phyloP scores from a whole-genome alignment of 2,329 filamentous ascomycete genomes.

The Biscogniauxia marginata region DNA sequence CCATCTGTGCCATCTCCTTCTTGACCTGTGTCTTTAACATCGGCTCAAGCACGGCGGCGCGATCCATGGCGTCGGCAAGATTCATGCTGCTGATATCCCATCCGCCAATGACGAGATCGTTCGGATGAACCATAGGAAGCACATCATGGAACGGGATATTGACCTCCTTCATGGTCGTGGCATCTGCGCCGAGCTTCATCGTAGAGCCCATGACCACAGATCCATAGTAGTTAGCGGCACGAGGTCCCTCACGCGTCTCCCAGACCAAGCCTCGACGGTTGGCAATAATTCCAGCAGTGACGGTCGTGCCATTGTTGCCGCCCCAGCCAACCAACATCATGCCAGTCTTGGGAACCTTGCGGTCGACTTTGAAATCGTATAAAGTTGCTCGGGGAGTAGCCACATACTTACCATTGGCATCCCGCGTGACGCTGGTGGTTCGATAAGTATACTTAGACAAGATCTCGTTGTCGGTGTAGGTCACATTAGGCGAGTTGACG shows the following conservation, averaged over 20 bases:
- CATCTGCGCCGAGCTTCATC: constrained; percentile 90
- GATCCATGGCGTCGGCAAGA: constrained; percentile 89
- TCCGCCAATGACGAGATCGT: constrained; percentile 90
- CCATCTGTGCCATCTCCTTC: constrained; percentile 90
- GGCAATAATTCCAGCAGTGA: constrained; percentile 95
- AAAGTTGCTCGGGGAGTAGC: constrained; percentile 83
- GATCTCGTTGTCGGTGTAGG: constrained; percentile 85
- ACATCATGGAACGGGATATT: constrained; percentile 95
- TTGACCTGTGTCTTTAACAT: constrained; percentile 83
- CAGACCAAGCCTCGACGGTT: constrained; percentile 84
- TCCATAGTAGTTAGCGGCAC: constrained; percentile 93
- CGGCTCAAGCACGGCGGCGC: constrained; percentile 93
- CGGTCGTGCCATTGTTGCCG: constrained; percentile 97
- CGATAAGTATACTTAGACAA: constrained; percentile 94
- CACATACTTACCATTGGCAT: constrained; percentile 70
- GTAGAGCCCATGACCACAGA: constrained; percentile 97
- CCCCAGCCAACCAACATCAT: constrained; percentile 98
- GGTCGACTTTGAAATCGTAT: constrained; percentile 97
- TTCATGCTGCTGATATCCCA: constrained; percentile 97
- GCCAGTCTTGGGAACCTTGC: constrained; percentile 87
- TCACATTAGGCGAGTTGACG: constrained; percentile 89
- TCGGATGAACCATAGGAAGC: constrained; percentile 94
- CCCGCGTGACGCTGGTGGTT: constrained; percentile 78
- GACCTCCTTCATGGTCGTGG: constrained; percentile 80
- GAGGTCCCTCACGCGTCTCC: constrained; percentile 90